These are phyloP conservation scores for Pythium aphanidermatum DNA, from an alignment of 352 stramenopile species.

Conservation along the genomic window DNA sequence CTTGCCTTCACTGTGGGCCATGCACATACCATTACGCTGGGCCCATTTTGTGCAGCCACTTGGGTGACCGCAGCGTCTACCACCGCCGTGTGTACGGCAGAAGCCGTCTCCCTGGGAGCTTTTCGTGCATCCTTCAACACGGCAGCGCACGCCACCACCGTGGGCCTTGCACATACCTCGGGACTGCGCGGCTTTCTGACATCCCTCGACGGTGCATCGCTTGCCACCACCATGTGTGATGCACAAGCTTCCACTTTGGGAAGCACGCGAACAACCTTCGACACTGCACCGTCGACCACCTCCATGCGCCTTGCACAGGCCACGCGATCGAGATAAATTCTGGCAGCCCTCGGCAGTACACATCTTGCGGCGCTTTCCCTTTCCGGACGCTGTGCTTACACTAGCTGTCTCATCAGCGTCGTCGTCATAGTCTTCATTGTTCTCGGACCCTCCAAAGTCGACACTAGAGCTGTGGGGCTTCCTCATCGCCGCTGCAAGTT, in stretches of 20 bases:
- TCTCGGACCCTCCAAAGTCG: background rate
- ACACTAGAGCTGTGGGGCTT: background rate
- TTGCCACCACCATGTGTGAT: slow-evolving; percentile 83
- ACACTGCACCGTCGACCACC: slow-evolving; percentile 71
- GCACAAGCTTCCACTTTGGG: slow-evolving; percentile 74
- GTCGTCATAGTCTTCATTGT: slow-evolving; percentile 18
- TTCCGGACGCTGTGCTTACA: slow-evolving; percentile 16
- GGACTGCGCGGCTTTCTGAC: slow-evolving; percentile 70
- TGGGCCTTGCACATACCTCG: slow-evolving; percentile 84
- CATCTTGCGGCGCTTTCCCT: slow-evolving; percentile 75
- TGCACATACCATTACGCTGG: slow-evolving; percentile 82
- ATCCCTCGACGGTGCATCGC: slow-evolving; percentile 75
- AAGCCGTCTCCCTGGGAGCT: slow-evolving; percentile 82
- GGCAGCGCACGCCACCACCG: slow-evolving; percentile 73
- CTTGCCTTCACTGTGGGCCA: slow-evolving; percentile 76
- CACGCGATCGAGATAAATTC: slow-evolving; percentile 70
- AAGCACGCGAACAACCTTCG: slow-evolving; percentile 69
- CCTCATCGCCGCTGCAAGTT: background rate
- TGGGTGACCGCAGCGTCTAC: slow-evolving; percentile 61
- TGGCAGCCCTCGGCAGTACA: slow-evolving; percentile 70
- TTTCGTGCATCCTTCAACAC: slow-evolving; percentile 76
- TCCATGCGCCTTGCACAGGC: slow-evolving; percentile 74
- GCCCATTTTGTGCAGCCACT: slow-evolving; percentile 76
- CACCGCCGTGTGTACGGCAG: slow-evolving; percentile 70
- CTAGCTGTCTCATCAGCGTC: slow-evolving; percentile 20